Conservation (phyloP, 495 filamentous ascomycete species). For the Pyrenopolyporus hunteri region DNA sequence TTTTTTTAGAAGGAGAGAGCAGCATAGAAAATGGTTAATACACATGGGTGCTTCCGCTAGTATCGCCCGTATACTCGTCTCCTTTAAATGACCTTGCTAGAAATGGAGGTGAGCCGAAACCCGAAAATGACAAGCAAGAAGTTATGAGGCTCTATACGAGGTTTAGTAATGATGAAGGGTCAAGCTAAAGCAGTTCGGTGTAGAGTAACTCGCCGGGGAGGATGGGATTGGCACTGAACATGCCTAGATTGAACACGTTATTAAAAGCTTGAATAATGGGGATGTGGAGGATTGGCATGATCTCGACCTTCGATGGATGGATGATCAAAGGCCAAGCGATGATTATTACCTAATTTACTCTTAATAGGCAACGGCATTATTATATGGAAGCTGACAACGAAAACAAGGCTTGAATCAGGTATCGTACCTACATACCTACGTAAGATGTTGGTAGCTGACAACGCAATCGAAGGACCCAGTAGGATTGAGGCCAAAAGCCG, state of each 20-base stretch:
- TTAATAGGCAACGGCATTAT: neutral
- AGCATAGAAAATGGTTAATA: no score
- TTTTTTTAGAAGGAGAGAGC: no score
- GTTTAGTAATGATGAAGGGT: no score
- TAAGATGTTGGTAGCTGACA: no score
- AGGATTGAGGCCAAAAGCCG: neutral
- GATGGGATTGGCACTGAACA: constrained; percentile 27
- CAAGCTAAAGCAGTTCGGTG: no score
- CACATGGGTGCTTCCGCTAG: no score
- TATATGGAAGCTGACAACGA: neutral
- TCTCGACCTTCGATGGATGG: constrained; percentile 21
- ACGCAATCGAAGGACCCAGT: neutral
- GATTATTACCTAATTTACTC: constrained; percentile 27
- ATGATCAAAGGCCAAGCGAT: constrained; percentile 16
- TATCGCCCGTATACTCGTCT: no score
- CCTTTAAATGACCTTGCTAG: no score
- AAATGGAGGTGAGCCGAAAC: no score
- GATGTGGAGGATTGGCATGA: constrained; percentile 38
- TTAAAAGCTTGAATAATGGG: constrained; percentile 42
- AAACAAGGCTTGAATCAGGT: constrained; percentile 6
- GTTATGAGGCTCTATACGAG: constrained; percentile 1
- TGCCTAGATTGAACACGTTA: constrained; percentile 18
- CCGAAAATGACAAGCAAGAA: neutral
- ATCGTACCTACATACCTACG: no score
- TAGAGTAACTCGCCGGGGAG: constrained; percentile 7